phyloP scores from a whole-genome alignment of 1,284 basidiomycete genomes.

The Chalciporus sp. region DNA sequence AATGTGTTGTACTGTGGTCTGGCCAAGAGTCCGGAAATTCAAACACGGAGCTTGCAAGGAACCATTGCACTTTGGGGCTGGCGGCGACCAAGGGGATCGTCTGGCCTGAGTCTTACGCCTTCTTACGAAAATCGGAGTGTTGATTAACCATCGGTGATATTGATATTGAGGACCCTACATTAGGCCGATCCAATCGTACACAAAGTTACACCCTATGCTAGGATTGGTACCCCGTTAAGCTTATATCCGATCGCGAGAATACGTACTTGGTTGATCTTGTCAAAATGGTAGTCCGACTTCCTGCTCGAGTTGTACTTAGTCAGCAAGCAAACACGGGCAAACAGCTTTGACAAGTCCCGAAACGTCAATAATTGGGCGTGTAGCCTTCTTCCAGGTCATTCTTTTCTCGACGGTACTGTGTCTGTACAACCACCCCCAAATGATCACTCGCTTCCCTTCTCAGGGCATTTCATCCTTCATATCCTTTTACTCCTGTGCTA shows the following conservation, averaged over 20 bases:
- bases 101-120: neutral
- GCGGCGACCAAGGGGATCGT: neutral
- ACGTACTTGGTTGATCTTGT: too few relatives aligned
- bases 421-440: conserved; percentile 20
- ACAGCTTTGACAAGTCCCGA: conserved; percentile 3
- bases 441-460: conserved; percentile 49
- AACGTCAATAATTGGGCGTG: neutral
- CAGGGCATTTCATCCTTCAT: conserved; percentile 59
- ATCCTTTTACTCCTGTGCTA: conserved; percentile 56
- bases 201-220: too few relatives aligned
- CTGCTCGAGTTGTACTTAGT: conserved; percentile 14
- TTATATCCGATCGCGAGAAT: too few relatives aligned
- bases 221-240: too few relatives aligned
- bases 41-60: neutral
- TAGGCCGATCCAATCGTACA: neutral
- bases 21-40: neutral
- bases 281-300: neutral
- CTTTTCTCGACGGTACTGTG: neutral
- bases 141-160: neutral
- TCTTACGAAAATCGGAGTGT: neutral
- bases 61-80: neutral
- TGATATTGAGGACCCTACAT: neutral
- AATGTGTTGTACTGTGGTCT: neutral
- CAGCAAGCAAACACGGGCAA: conserved; percentile 21
- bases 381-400: neutral